Evolutionary conservation across 78 protist genomes (phyloP), one percentile per base, ranked within the genome.

Genomic region (Dictyostelium purpureum): DNA sequence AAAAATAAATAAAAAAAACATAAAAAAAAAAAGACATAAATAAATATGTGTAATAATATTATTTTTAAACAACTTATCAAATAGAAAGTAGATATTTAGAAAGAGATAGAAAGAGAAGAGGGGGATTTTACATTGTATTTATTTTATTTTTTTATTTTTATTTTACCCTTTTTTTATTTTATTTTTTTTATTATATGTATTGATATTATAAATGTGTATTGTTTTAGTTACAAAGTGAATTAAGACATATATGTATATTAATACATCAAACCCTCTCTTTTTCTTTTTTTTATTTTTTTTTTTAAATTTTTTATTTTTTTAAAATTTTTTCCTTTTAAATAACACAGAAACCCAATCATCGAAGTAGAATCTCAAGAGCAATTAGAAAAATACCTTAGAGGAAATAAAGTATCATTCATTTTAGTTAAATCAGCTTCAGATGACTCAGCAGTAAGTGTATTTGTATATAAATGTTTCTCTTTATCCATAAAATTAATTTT

Each of bases 311-410:
- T 21, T 33, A 9, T 61, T 33, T 59, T 26, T 19, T 26, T 0
- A 65, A 56, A 56, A 28, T 28, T 59, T 26, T 59, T n/a, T 38
- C n/a, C 10, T 35, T 40, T 69, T 40, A 40, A 69, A 24, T 63
- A 33, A 56, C n/a, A 5, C 33, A 69, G 76, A 42, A 40, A 45
- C 35, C 76, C 76, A 69, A 69, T 69, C 40, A 31, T 69, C n/a
- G 40, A 40, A 19, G 40, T 69, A 40, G 76, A 69, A 69, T n/a
- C 37, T 38, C n/a, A 37, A 38, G 76, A 69, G 40, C 76, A 69
- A 69, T 40, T 69, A 69, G 40, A 69, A 40, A 28, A 35, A n/a
- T 21, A 40, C 9, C n/a, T 69, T 11, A 6, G 40, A 35, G 52
- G 40, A 40, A 24, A 69, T 69, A 35, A 69, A 69, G 76, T 40